These are phyloP conservation scores for Colletotrichum tabaci DNA, from an alignment of 2,329 filamentous ascomycete species.

Conservation along the genomic window DNA sequence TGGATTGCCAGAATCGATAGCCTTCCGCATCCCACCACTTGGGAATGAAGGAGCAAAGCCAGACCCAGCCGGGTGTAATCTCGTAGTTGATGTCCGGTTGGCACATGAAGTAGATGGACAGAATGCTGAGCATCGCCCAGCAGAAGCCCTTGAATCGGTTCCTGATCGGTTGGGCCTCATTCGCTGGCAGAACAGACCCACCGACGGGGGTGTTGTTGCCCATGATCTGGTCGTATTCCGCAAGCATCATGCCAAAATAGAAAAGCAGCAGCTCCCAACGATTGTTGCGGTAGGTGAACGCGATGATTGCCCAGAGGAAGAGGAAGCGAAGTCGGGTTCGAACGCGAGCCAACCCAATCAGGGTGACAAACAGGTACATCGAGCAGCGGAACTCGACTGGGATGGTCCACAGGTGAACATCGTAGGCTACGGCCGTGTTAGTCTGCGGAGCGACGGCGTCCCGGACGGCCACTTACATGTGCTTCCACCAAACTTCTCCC, in stretches of 20 bases:
- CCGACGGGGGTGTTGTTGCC: conserved; percentile 51
- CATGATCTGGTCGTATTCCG: conserved; percentile 67
- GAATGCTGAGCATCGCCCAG: conserved; percentile 61
- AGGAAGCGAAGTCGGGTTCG: conserved; percentile 59
- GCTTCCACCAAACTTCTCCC: conserved; percentile 63
- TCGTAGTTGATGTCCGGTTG: conserved; percentile 59
- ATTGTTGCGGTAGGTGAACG: conserved; percentile 62
- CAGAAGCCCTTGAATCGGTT: conserved; percentile 26
- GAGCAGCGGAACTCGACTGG: conserved; percentile 73
- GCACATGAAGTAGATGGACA: conserved; percentile 68
- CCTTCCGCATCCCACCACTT: conserved; percentile 63
- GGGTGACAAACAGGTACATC: conserved; percentile 69
- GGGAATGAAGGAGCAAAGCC: conserved; percentile 64
- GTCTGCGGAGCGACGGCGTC: conserved; percentile 43
- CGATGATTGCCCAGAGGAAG: conserved; percentile 58
- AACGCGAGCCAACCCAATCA: conserved; percentile 65
- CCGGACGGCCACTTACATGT: conserved; percentile 52
- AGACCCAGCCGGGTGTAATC: conserved; percentile 66
- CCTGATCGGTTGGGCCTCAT: conserved; percentile 43
- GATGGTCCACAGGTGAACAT: conserved; percentile 75
- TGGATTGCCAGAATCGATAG: conserved; percentile 71
- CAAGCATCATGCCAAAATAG: conserved; percentile 65
- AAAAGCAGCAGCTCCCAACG: conserved; percentile 69
- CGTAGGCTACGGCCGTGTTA: conserved; percentile 57
- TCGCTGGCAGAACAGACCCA: conserved; percentile 44